Conservation (phyloP, 2,329 filamentous ascomycete genomes). For the Emydomyces testavorans region DNA sequence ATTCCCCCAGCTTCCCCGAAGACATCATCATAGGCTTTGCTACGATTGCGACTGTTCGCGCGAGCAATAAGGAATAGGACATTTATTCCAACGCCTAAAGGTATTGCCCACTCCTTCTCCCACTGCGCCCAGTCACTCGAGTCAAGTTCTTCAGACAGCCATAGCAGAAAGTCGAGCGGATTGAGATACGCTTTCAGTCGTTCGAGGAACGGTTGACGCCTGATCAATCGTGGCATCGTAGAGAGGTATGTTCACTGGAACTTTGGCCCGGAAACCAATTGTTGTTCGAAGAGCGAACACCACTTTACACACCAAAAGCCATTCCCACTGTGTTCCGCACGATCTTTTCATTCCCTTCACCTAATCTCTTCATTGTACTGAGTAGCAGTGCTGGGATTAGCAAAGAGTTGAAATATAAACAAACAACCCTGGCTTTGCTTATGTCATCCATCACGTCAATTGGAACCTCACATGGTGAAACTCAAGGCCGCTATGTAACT, state of each 20-base stretch:
- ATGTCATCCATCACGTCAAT: too few species aligned
- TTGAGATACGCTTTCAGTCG: constrained; percentile 72
- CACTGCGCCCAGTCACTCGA: constrained; percentile 79
- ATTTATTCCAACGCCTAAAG: constrained; percentile 66
- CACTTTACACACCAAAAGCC: not conserved
- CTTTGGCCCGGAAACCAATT: too few species aligned
- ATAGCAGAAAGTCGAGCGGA: constrained; percentile 78
- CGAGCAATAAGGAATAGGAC: constrained; percentile 69
- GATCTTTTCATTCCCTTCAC: not conserved
- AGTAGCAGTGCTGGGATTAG: too few species aligned
- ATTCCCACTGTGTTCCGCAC: not conserved
- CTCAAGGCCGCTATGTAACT: too few species aligned
- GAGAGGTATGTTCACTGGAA: constrained; percentile 11
- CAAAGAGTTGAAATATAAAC: too few species aligned
- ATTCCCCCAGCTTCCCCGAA: constrained; percentile 58
- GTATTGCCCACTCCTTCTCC: constrained; percentile 58
- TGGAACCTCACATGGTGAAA: too few species aligned
- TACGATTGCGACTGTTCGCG: constrained; percentile 54
- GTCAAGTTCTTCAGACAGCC: constrained; percentile 85
- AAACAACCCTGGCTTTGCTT: too few species aligned
- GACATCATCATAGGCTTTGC: constrained; percentile 59
- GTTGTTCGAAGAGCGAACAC: too few species aligned
- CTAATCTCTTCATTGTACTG: too few species aligned
- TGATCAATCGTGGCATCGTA: constrained; percentile 71
- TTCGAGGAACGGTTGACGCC: constrained; percentile 65